Evolutionary conservation across 2,329 filamentous ascomycete genomes (phyloP), one percentile per base, ranked within the genome.

Genomic region (Scedosporium dehoogii): DNA sequence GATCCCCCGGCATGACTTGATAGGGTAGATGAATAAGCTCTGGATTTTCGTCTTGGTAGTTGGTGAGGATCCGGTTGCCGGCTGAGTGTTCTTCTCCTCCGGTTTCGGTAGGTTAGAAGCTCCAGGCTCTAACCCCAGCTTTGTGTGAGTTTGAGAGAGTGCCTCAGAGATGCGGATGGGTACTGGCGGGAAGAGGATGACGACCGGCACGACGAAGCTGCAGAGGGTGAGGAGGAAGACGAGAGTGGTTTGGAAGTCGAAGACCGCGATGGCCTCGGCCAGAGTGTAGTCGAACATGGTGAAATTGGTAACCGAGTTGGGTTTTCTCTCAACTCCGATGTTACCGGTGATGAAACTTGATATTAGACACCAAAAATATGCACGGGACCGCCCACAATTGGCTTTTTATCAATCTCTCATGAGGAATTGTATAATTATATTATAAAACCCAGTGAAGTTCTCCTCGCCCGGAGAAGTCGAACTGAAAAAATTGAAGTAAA

Each of bases 1-100:
- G 62, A 96, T 85, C 29, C 88, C 89, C 62, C 78, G 79, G 72
- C 91, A 96, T 63, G 89, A 91, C 75, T 96, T 93, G 72, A 96
- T 76, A 0, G 92, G 92, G 72, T 94, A 93, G 64, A 92, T 82
- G 75, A 86, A 87, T 60, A 96, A 78, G 42, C 60, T 63, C 59
- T 21, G 27, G 41, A 61, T 42, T 23, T 14, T 27, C 25, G 23
- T 7, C 29, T 29, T 38, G 14, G 55, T 27, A 14, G 25, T 23
- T 14, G 38, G 18, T 27, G 44, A 21, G 18, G 44, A 29, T 29
- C 6, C 6, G 25, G 51, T 16, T 23, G 51, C 51, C 16, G 46
- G 23, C 59, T 60, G 23, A 12, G 44, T n/a, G 12, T 33, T 14
- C 7, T 51, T 44, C 44, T 46, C 18, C 25, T 5, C 4, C 27